These are phyloP conservation scores for Suhomyces faveliae DNA, from an alignment of 805 yeast genomes.

Conservation along the genomic window DNA sequence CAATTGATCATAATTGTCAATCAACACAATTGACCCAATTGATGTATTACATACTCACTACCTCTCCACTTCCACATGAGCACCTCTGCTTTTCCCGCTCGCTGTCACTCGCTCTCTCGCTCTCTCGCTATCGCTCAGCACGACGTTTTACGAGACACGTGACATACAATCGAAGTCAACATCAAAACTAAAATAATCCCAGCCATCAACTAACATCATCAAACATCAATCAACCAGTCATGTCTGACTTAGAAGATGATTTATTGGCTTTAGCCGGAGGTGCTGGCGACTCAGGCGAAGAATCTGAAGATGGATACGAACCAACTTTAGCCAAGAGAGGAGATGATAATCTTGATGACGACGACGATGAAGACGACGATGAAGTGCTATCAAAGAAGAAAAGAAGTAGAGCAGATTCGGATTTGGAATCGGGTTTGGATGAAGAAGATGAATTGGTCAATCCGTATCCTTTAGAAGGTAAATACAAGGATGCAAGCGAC, in stretches of 20 bases:
- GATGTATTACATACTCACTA: no score
- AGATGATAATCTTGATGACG: conserved; percentile 24
- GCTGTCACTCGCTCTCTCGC: no score
- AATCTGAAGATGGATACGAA: conserved; percentile 35
- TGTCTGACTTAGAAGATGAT: conserved; percentile 93
- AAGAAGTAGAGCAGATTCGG: conserved; percentile 18
- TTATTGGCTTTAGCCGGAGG: conserved; percentile 80
- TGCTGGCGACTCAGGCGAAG: conserved; percentile 50
- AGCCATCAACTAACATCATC: neutral
- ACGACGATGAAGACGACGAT: conserved; percentile 24
- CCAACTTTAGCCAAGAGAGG: conserved; percentile 25
- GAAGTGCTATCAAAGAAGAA: conserved; percentile 31
- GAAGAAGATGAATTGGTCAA: conserved; percentile 40
- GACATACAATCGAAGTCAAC: conserved; percentile 1
- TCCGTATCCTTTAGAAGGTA: conserved; percentile 94
- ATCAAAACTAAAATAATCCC: neutral
- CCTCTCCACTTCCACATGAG: no score
- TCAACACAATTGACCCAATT: no score
- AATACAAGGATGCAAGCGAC: conserved; percentile 81
- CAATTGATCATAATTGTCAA: no score
- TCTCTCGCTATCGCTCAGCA: no score
- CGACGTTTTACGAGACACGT: neutral
- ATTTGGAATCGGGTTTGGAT: conserved; percentile 16
- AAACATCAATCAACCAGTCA: conserved; percentile 24
- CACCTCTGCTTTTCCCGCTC: no score